These are phyloP conservation scores for Amanita subjunquillea DNA, from an alignment of 768 basidiomycete species.

Conservation along the genomic window DNA sequence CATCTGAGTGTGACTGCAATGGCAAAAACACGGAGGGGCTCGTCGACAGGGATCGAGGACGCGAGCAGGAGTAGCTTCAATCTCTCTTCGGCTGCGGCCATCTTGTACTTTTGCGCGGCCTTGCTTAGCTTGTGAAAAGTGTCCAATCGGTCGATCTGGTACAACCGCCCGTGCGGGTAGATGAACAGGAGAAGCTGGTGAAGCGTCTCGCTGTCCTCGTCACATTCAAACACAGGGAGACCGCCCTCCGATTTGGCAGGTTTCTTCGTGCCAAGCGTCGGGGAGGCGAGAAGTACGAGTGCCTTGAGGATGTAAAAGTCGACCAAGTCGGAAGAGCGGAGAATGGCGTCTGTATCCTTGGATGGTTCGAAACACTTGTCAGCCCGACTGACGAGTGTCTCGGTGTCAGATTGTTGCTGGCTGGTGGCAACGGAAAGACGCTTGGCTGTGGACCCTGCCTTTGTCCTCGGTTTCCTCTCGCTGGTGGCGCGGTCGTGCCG, in stretches of 20 bases:
- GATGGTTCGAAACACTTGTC: not conserved
- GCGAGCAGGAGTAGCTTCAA: not conserved
- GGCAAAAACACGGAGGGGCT: not conserved
- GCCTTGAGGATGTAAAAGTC: conserved; percentile 19
- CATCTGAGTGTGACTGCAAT: not conserved
- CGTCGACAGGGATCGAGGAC: not conserved
- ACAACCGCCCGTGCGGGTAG: not conserved
- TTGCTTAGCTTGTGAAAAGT: not conserved
- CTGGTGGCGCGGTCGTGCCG: not conserved
- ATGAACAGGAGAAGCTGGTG: not conserved
- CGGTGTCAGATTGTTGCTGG: not conserved
- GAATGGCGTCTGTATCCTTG: conserved; percentile 13
- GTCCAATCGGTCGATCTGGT: not conserved
- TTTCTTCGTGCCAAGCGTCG: conserved; percentile 19
- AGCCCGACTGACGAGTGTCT: not conserved
- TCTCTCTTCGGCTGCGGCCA: not conserved
- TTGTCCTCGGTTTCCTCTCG: not conserved
- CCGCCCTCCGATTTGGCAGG: not conserved
- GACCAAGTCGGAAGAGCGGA: conserved; percentile 17
- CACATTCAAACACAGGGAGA: not conserved
- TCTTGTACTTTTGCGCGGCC: not conserved
- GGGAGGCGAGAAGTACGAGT: conserved; percentile 19
- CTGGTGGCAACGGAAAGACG: not conserved
- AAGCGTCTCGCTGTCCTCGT: conserved; percentile 1
- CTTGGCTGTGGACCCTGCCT: not conserved